Evolutionary conservation across 2,329 filamentous ascomycete species (phyloP).

Genomic region (Plectosphaerella plurivora): DNA sequence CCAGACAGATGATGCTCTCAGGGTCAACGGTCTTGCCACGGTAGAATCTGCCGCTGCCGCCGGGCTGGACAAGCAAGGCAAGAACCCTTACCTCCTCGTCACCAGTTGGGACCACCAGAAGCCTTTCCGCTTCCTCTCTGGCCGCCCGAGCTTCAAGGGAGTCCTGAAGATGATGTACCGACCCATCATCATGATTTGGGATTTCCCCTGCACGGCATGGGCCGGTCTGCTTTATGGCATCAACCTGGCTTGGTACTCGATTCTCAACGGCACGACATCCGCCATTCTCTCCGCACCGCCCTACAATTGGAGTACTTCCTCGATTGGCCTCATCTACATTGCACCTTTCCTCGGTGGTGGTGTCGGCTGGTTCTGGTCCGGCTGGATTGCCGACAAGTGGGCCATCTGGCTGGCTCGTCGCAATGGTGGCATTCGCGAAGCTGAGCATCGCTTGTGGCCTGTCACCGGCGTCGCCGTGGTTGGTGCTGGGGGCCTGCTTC

Average conservation of each 20-base stretch:
- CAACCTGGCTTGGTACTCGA: slow-evolving; percentile 12
- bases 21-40: not conserved
- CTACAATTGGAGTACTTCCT: slow-evolving; percentile 31
- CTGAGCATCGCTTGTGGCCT: slow-evolving; percentile 36
- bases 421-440: slow-evolving; percentile 35
- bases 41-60: too few relatives aligned
- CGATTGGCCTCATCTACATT: slow-evolving; percentile 33
- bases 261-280: slow-evolving; percentile 36
- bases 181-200: slow-evolving; percentile 34
- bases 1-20: not conserved
- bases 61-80: too few relatives aligned
- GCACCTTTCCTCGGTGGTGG: slow-evolving; percentile 28
- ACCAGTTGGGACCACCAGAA: too few relatives aligned
- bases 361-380: slow-evolving; percentile 20
- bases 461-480: slow-evolving; percentile 17
- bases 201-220: slow-evolving; percentile 18
- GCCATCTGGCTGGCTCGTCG: slow-evolving; percentile 30
- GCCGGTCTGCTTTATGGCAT: not conserved
- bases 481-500: slow-evolving; percentile 8
- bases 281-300: slow-evolving; percentile 30
- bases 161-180: too few relatives aligned
- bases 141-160: slow-evolving; percentile 36
- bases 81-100: too few relatives aligned
- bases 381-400: slow-evolving; percentile 31
- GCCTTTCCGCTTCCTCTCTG: not conserved